Base-by-base conservation (phyloP, 2,329 filamentous ascomycete genomes). In the Stachybotrys echinatus region DNA sequence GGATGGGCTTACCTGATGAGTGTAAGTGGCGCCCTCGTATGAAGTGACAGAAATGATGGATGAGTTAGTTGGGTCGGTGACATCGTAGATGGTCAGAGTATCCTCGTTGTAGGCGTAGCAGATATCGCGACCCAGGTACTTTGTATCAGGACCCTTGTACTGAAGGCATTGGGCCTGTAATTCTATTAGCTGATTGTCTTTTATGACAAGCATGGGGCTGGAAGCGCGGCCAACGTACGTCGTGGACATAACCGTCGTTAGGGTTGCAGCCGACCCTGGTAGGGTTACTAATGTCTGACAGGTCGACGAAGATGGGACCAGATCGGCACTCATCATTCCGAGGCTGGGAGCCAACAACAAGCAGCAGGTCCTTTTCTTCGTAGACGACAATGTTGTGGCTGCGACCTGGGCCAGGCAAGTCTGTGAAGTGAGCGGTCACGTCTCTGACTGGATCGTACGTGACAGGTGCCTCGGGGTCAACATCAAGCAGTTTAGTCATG, bases 261-360 rank as follows among this genome's bases (percentile, higher is more conserved):
- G 23, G 18, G 44, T 23, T 23, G 52, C 79, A 83, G 12, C 80
- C 80, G 10, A 77, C 71, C 20, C 68, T 73, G 19, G 65, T 73
- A 0, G 80, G 80, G 31, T 79, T 78, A 3, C 73, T 61, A 1
- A 78, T 77, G 51, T 83, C 72, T 0, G 70, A 71, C 18, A 84
- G 69, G 58, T 83, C 77, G 52, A 84, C 76, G 62, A 81, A 81
- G 61, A 79, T 78, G 23, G 83, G 69, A 7, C 80, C 79, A 7
- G 71, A 70, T 3, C 62, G 63, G 64, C 79, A 81, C 5, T 52
- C 12, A 59, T 64, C 58, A 18, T 53, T 55, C 19, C 72, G 71
- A 2, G 74, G 74, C 46, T 59, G 55, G 4, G 69, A 69, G 3
- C 72, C 71, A 6, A 71, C 70, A 18, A 74, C n/a, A 75, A 4